A percentile compares a stretch with the other conserved stretches of the same genome.
Evolutionary conservation across 768 basidiomycete species (phyloP).

Genomic region (Terana coerulea): DNA sequence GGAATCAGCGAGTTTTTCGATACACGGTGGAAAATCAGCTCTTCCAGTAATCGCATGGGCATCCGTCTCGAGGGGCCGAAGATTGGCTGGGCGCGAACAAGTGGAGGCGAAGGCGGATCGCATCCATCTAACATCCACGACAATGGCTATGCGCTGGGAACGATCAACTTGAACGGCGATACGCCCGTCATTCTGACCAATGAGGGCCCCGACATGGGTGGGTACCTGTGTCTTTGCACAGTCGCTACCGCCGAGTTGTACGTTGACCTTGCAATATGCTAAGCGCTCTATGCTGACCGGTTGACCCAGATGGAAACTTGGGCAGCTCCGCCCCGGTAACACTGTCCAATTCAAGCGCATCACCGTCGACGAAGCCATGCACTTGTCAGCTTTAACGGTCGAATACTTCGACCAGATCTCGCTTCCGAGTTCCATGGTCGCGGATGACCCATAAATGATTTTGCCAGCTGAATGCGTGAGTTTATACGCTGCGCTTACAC

Average conservation of each 20-base stretch:
- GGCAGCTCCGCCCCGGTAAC: conserved; percentile 57
- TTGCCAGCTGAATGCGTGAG: too few species aligned
- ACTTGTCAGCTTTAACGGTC: conserved; percentile 21
- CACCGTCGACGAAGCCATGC: conserved; percentile 37
- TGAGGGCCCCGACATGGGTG: conserved; percentile 64
- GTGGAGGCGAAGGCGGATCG: conserved; percentile 63
- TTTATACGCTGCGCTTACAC: too few species aligned
- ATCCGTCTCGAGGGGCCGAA: conserved; percentile 53
- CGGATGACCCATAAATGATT: background rate
- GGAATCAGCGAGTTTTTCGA: conserved; percentile 50
- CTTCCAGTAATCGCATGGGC: conserved; percentile 61
- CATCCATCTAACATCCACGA: conserved; percentile 69
- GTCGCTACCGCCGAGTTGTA: conserved; percentile 49
- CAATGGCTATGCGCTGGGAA: conserved; percentile 52
- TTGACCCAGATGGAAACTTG: conserved; percentile 57
- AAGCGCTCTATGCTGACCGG: background rate
- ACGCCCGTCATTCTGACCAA: conserved; percentile 62
- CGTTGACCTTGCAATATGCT: conserved; percentile 13
- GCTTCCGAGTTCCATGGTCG: background rate
- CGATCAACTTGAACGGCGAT: conserved; percentile 64
- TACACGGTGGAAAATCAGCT: conserved; percentile 48
- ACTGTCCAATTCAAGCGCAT: conserved; percentile 51
- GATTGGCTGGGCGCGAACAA: conserved; percentile 50
- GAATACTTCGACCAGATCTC: conserved; percentile 30
- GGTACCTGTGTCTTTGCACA: conserved; percentile 55